Base-by-base conservation (phyloP, 176 grass and related monocot species). In the Ensete glaucum region DNA sequence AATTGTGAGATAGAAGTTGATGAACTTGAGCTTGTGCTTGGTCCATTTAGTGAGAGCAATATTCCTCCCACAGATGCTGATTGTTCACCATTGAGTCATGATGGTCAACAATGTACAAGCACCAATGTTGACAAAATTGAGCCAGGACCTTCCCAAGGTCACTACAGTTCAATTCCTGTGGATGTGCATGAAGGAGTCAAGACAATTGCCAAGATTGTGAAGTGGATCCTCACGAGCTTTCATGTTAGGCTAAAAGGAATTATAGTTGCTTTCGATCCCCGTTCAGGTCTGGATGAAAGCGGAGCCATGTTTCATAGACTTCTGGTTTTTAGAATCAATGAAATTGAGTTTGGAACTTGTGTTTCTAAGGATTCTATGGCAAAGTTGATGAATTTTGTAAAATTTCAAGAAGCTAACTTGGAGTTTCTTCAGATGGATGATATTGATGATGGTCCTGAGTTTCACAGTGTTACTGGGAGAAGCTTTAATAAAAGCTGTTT, bases 151-250 rank as follows among this genome's bases (percentile, higher is more conserved):
- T 62, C 76, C 24, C 85, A 88, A 19, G 82, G 84, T 69, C 78
- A 82, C 82, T 80, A 78, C 66, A 88, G 69, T 62, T 77, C 78
- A 78, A 77, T 73, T 70, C 88, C 90, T 73, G 80, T 78, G 83
- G 88, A 91, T 82, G 90, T 99, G 26, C 88, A 99, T 79, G 90
- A 94, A 81, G 95, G 95, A 16, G 95, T 99, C 25, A 94, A 99
- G 78, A 91, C 74, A 85, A 99, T 99, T 78, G 95, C 95, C 70
- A 87, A 81, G 73, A 85, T 83, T 19, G 95, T 99, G 64, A 99
- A 87, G 83, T 86, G 81, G 82, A 94, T 99, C 48, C 81, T 99
- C 64, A 99, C 95, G 52, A 94, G 86, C 75, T 99, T 99, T 80
- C 84, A 91, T 75, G 77, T 99, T 67, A 91, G 83, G 75, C 77